Base-by-base conservation (phyloP, 1,284 basidiomycete genomes). In the Inonotus obliquus region DNA sequence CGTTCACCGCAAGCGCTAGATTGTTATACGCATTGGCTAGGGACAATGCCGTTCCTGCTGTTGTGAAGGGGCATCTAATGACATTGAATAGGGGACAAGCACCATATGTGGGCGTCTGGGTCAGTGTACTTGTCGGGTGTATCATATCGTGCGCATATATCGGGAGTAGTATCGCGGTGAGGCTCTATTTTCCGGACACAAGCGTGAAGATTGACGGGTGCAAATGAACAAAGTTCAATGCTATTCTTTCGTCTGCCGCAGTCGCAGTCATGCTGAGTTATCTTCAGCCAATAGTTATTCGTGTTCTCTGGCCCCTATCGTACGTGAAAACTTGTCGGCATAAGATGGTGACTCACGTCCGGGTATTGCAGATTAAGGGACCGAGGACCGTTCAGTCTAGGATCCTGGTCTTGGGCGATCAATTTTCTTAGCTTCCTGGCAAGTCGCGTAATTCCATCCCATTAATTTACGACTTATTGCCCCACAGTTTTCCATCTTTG, bases 201-300 rank as follows among this genome's bases (percentile, higher is more conserved):
- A 7, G 27, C 52, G 51, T 52, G 35, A 17, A 29, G 10, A 17
- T 19, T 44, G 37, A 58, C 3, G 62, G 54, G 27, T 29, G 38
- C 39, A 2, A 17, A 13, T 39, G 41, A 14, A 37, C n/a, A 52
- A 60, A 82, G 79, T 83, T 84, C 70, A 80, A 83, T 60, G 81
- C 82, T 0, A 84, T 83, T 56, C 60, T 82, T 25, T 82, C 80
- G 0, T 81, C 80, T 38, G 81, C 81, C 11, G 82, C 83, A 1
- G 81, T 85, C 62, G 76, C 82, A 1, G 81, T 83, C 0, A 83
- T 85, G 82, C 74, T 85, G 45, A 79, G 81, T 62, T 85, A 85
- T 68, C 66, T 83, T 27, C 81, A 83, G 65, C 83, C 82, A 4
- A 82, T 85, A 61, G 73, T 82, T 45, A 83, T 84, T 51, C 78